Base-by-base conservation (phyloP, 192 early-diverging fungal genomes). In the Phycomyces nitens region DNA sequence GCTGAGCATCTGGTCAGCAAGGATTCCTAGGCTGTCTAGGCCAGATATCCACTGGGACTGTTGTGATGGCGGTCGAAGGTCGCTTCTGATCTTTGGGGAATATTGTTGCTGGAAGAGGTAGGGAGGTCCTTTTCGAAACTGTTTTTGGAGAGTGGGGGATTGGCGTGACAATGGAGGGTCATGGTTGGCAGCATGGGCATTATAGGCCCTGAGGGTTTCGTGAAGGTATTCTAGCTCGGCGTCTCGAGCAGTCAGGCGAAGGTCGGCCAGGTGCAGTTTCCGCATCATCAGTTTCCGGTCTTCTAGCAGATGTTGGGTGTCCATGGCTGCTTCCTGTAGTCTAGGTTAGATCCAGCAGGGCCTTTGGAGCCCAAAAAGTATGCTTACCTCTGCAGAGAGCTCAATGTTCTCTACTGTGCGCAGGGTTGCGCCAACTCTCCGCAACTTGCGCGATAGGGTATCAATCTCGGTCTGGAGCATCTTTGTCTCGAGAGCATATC, bases 1-100 rank as follows among this genome's bases (percentile, higher is more conserved):
- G 29, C 61, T 76, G 1, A 76, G 59, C 74, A 76, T 71, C 53
- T 76, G 74, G 24, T 76, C 68, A 7, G 74, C 74, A 0, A 76
- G 52, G 5, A 76, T 68, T 15, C 68, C 74, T 6, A 76, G 52
- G 38, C 65, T 71, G 24, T 76, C 74, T 11, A 76, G 47, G 2
- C 74, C 74, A 51, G 74, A 76, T 11, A 58, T 23, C 16, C 50
- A 64, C 23, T 66, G 65, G 16, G 65, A 64, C 27, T 66, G 65
- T 9, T 49, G 38, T 1, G 53, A 23, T 1, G 59, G 29, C 29
- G 43, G 18, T 54, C 61, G 53, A 29, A 69, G 51, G 12, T 66
- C 71, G 9, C 56, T 62, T 8, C 61, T 39, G 3, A 47, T 47
- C 22, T 44, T 39, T 5, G 71, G 71, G 15, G 71, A 73, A 47